Base-by-base conservation (phyloP, 768 basidiomycete genomes). In the Aureoboletus auriporus region DNA sequence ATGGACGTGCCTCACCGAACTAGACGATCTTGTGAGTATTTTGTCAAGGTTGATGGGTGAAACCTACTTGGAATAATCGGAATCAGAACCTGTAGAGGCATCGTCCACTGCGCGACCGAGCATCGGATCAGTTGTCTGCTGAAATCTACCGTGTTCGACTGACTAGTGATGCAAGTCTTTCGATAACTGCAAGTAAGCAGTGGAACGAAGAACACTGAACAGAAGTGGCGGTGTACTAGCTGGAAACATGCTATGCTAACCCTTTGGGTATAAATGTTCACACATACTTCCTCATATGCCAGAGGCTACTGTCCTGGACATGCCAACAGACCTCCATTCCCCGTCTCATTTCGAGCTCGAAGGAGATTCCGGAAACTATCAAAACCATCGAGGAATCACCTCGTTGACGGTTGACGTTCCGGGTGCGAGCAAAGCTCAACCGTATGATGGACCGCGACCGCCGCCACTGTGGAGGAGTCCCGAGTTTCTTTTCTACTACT, bases 21-120 rank as follows among this genome's bases (percentile, higher is more conserved):
- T 66, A 35, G 47, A 52, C 42, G 45, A 42, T 49, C 48, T 33
- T 48, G 55, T 64, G 37, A 64, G 55, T 34, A 23, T 23, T 23
- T 23, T 23, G 20, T 23, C 4, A 23, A 23, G 20, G 20, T 28
- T 17, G 17, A 16, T 26, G 23, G 30, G 10, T 6, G 26, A 42
- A 34, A 66, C 84, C 64, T 58, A 94, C 93, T 92, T 95, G 52
- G 93, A 91, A 67, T 96, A 95, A 64, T 95, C 93, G 29, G 91
- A 93, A 64, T 95, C 93, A 12, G 93, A 94, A 40, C 92, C 93
- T 3, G 92, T 88, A 33, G 89, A 89, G n/a, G 82, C 73, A 53
- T 90, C 89, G 60, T 90, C 89, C 84, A 90, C 86, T 84, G 69
- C 52, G 35, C 62, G 68, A 49, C 63, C 65, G 53, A 71, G 58